phyloP scores from a whole-genome alignment of 108 stramenopile species.

The Ochromonas danica region DNA sequence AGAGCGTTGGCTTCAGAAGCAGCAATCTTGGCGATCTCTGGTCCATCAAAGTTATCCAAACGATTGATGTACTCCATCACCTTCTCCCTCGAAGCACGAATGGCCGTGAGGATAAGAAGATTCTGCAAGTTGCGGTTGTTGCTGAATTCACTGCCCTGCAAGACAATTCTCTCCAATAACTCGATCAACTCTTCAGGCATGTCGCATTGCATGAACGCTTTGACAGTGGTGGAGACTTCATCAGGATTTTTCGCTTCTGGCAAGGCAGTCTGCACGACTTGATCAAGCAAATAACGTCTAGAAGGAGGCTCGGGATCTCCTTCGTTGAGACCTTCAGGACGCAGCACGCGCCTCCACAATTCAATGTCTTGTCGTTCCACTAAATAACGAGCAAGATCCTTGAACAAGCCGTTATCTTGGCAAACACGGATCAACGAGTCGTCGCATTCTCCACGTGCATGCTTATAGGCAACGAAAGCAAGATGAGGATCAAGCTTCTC shows the following conservation, averaged over 20 bases:
- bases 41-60: conserved; percentile 99
- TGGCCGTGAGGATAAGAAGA: conserved; percentile 98
- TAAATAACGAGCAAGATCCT: conserved; percentile 96
- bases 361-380: conserved; percentile 96
- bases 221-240: conserved; percentile 98
- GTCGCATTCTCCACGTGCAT: conserved; percentile 91
- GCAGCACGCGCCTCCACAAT: conserved; percentile 93
- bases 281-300: conserved; percentile 93
- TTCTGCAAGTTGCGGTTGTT: conserved; percentile 99
- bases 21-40: conserved; percentile 98
- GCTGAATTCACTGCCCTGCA: conserved; percentile 98
- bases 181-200: conserved; percentile 95
- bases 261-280: conserved; percentile 98
- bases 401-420: conserved; percentile 92
- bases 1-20: conserved; percentile 96
- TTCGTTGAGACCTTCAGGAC: conserved; percentile 42
- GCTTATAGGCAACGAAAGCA: conserved; percentile 98
- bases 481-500: conserved; percentile 98
- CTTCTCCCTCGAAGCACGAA: conserved; percentile 78
- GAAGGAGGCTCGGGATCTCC: conserved; percentile 48
- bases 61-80: conserved; percentile 99
- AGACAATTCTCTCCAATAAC: conserved; percentile 96
- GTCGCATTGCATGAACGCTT: conserved; percentile 99
- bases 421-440: conserved; percentile 94
- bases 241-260: conserved; percentile 97